phyloP scores from a whole-genome alignment of 768 basidiomycete genomes.

The Podaxis rugospora region DNA sequence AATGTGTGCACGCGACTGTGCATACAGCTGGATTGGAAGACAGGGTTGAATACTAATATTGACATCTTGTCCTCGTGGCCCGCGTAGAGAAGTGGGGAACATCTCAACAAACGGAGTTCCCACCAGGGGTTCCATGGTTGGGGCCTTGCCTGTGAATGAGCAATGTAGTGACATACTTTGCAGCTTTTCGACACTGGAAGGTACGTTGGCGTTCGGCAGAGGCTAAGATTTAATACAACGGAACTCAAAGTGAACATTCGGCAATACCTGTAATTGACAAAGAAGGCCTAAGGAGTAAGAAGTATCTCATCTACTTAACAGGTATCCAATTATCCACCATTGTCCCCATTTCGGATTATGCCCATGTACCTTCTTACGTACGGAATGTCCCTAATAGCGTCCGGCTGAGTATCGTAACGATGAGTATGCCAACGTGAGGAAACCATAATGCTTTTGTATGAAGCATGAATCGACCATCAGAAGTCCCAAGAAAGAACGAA shows the following conservation, averaged over 20 bases:
- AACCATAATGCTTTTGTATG: neutral
- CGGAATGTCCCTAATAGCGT: neutral
- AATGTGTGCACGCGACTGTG: neutral
- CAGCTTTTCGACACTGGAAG: neutral
- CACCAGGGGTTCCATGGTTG: neutral
- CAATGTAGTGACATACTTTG: neutral
- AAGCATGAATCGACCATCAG: neutral
- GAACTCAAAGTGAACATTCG: neutral
- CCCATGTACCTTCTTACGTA: neutral
- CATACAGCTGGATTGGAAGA: neutral
- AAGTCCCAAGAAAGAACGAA: neutral
- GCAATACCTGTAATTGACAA: neutral
- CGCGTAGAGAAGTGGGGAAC: no score
- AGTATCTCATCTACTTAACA: neutral
- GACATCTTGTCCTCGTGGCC: neutral
- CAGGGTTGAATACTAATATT: neutral
- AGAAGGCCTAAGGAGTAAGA: neutral
- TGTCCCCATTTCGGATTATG: neutral
- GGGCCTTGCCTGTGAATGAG: neutral
- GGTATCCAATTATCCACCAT: neutral
- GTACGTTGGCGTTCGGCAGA: neutral
- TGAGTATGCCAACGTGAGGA: neutral
- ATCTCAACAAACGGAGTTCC: neutral
- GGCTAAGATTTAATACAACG: neutral
- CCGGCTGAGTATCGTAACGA: neutral